Evolutionary conservation across 768 basidiomycete species (phyloP).

Genomic region (Boletus subparvulus): DNA sequence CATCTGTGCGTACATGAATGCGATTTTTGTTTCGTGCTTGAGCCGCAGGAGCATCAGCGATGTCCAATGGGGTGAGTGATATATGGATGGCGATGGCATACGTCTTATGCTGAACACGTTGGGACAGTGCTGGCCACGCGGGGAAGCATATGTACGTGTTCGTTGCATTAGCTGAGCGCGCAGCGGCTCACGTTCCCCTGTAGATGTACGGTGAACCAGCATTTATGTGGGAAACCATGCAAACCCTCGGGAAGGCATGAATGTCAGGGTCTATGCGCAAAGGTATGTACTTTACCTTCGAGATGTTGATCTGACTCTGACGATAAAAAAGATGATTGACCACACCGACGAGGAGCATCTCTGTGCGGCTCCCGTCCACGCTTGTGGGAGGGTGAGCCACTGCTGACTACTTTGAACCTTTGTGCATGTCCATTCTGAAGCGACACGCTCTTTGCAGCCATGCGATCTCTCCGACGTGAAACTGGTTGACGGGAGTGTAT

Average conservation of each 20-base stretch:
- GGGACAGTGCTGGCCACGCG: constrained; percentile 53
- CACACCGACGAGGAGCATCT: constrained; percentile 51
- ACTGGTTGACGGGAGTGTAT: constrained; percentile 30
- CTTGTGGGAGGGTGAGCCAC: constrained; percentile 50
- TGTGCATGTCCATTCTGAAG: not conserved
- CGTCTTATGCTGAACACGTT: not conserved
- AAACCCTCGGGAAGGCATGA: constrained; percentile 45
- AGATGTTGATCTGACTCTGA: not conserved
- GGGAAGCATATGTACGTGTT: constrained; percentile 52
- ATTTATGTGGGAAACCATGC: constrained; percentile 58
- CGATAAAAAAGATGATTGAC: constrained; percentile 38
- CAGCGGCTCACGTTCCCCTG: not conserved
- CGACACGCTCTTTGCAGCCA: constrained; percentile 29
- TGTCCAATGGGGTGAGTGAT: constrained; percentile 50
- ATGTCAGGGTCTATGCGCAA: constrained; percentile 51
- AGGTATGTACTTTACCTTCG: constrained; percentile 33
- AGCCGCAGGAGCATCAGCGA: constrained; percentile 30
- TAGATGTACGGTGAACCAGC: constrained; percentile 52
- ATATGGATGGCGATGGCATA: not conserved
- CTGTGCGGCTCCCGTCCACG: constrained; percentile 53
- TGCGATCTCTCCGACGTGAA: constrained; percentile 39
- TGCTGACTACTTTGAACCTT: too few relatives aligned
- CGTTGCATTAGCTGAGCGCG: fast-evolving
- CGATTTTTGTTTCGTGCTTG: constrained; percentile 35
- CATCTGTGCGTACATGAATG: constrained; percentile 49